Percentiles rank a stretch among this genome's conserved stretches.
Conservation (phyloP, 768 basidiomycete species). For the Phallus indusiatus region DNA sequence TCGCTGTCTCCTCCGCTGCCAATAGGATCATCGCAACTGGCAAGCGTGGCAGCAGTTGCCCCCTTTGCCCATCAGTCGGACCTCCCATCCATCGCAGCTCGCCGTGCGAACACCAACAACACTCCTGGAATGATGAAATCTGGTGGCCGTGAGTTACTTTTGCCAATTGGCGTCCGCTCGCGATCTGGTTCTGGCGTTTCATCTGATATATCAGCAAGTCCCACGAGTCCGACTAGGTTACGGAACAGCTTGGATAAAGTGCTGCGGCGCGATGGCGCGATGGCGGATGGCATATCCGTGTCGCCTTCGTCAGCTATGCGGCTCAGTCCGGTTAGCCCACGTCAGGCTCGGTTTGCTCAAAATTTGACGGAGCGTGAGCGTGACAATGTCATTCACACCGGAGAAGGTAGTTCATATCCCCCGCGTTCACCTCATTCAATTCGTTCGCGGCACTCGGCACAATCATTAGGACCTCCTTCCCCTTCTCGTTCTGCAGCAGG, state of each 20-base stretch:
- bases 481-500: neutral
- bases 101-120: slow-evolving; percentile 19
- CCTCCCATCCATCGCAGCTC: neutral
- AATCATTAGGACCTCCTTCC: neutral
- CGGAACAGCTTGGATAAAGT: slow-evolving; percentile 55
- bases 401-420: slow-evolving; percentile 12
- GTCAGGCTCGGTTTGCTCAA: slow-evolving; percentile 17
- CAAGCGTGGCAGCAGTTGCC: slow-evolving; percentile 3
- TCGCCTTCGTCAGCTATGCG: slow-evolving; percentile 15
- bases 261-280: slow-evolving; percentile 34
- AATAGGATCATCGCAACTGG: neutral
- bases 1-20: slow-evolving; percentile 11
- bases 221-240: slow-evolving; percentile 21
- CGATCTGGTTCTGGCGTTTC: neutral
- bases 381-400: slow-evolving; percentile 14
- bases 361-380: slow-evolving; percentile 15
- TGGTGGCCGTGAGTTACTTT: slow-evolving; percentile 58
- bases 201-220: slow-evolving; percentile 12
- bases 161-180: slow-evolving; percentile 38
- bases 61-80: slow-evolving; percentile 8
- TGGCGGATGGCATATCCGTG: slow-evolving; percentile 19
- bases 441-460: slow-evolving; percentile 15
- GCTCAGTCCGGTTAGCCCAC: slow-evolving; percentile 12
- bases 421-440: slow-evolving; percentile 19
- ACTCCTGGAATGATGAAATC: slow-evolving; percentile 31